phyloP scores from a whole-genome alignment of 2,329 filamentous ascomycete species.

The Coniochaeta hoffmannii region DNA sequence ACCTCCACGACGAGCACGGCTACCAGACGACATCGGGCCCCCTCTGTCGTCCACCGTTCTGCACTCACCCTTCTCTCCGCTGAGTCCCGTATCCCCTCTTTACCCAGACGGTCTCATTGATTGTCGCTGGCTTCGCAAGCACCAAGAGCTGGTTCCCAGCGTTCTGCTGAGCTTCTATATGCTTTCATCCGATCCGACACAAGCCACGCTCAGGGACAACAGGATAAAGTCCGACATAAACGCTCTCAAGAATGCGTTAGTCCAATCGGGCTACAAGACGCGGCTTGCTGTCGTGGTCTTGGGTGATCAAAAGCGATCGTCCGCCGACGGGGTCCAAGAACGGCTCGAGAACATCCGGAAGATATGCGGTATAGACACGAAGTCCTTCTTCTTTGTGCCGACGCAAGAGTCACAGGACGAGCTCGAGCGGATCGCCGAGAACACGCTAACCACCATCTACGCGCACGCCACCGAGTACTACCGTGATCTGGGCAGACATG shows the following conservation, averaged over 20 bases:
- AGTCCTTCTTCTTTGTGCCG: conserved; percentile 78
- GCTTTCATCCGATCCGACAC: conserved; percentile 64
- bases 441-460: conserved; percentile 65
- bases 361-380: conserved; percentile 73
- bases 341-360: conserved; percentile 72
- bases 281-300: conserved; percentile 72
- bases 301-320: conserved; percentile 51
- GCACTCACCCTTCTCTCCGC: conserved; percentile 86
- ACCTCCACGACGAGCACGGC: conserved; percentile 48
- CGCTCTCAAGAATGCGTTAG: conserved; percentile 60
- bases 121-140: conserved; percentile 77
- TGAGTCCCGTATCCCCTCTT: conserved; percentile 73
- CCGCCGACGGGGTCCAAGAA: conserved; percentile 51
- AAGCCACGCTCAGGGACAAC: conserved; percentile 75
- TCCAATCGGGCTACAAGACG: conserved; percentile 67
- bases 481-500: conserved; percentile 85
- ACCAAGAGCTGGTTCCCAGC: conserved; percentile 76
- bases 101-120: conserved; percentile 89
- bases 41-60: conserved; percentile 48
- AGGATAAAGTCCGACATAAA: conserved; percentile 83
- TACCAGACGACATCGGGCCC: conserved; percentile 42
- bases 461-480: conserved; percentile 81
- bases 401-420: conserved; percentile 65
- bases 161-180: conserved; percentile 75
- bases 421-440: conserved; percentile 64